A percentile compares a stretch with the other conserved stretches of the same genome.
These are phyloP conservation scores for Plasmodium gaboni DNA, from an alignment of 169 alveolate species.

Conservation along the genomic window DNA sequence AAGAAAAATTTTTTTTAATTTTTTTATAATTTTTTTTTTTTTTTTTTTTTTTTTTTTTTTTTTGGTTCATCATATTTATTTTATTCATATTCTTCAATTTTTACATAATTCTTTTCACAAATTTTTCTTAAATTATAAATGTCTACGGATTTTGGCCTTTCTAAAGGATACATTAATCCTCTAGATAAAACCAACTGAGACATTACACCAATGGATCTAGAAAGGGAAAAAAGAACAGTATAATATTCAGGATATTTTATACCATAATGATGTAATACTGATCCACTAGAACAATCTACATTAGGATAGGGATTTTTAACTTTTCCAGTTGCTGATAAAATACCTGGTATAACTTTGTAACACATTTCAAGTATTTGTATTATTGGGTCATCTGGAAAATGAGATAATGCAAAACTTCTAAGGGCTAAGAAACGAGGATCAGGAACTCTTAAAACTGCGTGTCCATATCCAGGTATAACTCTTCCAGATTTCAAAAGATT, in stretches of 20 bases:
- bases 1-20: too few species aligned
- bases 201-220: constrained; percentile 95
- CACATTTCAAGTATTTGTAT: constrained; percentile 81
- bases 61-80: neutral
- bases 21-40: too few species aligned
- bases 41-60: neutral
- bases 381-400: constrained; percentile 91
- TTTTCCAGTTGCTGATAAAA: constrained; percentile 90
- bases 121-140: constrained; percentile 55
- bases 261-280: constrained; percentile 92
- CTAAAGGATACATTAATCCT: constrained; percentile 90
- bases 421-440: constrained; percentile 95
- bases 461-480: constrained; percentile 98
- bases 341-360: constrained; percentile 90
- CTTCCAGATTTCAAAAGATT: constrained; percentile 88
- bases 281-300: constrained; percentile 97
- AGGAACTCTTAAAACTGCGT: constrained; percentile 96
- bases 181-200: constrained; percentile 87
- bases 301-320: constrained; percentile 97
- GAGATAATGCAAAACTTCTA: constrained; percentile 90
- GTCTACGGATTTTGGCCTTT: constrained; percentile 88
- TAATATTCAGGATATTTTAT: constrained; percentile 91
- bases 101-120: constrained; percentile 64
- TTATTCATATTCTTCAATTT: constrained; percentile 75
- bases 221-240: constrained; percentile 96